phyloP scores from a whole-genome alignment of 768 basidiomycete species.

The Suillus bovinus region DNA sequence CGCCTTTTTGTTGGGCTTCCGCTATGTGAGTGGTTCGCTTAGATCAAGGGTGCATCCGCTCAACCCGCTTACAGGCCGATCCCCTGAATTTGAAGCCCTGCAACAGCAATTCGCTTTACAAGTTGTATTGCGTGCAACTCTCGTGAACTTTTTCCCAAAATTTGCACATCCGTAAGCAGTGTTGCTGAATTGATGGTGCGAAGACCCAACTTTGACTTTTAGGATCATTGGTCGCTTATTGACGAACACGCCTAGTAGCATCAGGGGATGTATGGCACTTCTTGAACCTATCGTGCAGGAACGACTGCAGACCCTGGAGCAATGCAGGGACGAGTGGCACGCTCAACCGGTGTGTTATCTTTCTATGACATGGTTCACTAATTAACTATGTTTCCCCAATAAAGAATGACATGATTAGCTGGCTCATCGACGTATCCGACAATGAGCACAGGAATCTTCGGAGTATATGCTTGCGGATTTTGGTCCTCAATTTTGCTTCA shows the following conservation, averaged over 20 bases:
- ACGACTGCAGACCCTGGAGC: constrained; percentile 26
- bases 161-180: constrained; percentile 34
- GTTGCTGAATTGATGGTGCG: constrained; percentile 8
- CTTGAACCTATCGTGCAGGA: constrained; percentile 35
- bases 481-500: constrained; percentile 39
- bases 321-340: constrained; percentile 28
- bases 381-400: constrained; percentile 5
- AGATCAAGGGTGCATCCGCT: neutral
- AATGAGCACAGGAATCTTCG: constrained; percentile 29
- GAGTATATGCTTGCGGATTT: constrained; percentile 33
- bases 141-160: constrained; percentile 37
- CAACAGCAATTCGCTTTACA: constrained; percentile 36
- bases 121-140: constrained; percentile 30
- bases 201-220: constrained; percentile 18
- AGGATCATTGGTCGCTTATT: constrained; percentile 35
- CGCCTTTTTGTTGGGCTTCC: constrained; percentile 42
- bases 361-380: constrained; percentile 6
- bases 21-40: constrained; percentile 31
- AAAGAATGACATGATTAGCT: constrained; percentile 41
- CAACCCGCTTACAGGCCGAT: constrained; percentile 31
- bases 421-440: constrained; percentile 39
- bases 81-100: constrained; percentile 36
- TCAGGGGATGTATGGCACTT: constrained; percentile 29
- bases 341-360: constrained; percentile 34
- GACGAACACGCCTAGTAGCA: constrained; percentile 33